A percentile compares a stretch with the other conserved stretches of the same genome.
phyloP scores from a whole-genome alignment of 148 eudicot genomes.

The Chenopodium quinoa region DNA sequence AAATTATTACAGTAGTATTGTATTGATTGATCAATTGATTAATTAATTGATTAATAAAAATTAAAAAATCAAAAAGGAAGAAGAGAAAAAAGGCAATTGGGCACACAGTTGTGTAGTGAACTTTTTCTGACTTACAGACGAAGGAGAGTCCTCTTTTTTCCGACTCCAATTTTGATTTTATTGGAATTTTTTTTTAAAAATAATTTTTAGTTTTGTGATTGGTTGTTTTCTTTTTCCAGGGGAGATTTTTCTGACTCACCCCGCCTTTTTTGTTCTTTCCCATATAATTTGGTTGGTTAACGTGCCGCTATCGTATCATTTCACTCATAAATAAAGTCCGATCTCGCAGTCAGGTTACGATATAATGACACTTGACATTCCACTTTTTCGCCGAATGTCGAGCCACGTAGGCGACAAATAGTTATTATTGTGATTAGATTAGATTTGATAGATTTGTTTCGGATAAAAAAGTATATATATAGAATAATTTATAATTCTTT shows the following conservation, averaged over 20 bases:
- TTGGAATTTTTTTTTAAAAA: slow-evolving; percentile 3
- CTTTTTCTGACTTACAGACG: slow-evolving; percentile 27
- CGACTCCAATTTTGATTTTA: neutral
- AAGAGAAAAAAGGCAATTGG: slow-evolving; percentile 5
- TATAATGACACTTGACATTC: no score
- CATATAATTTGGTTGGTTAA: neutral
- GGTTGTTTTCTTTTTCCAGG: slow-evolving; percentile 1
- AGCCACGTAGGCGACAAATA: no score
- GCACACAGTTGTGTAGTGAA: slow-evolving; percentile 1
- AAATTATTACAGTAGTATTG: no score
- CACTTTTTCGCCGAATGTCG: no score
- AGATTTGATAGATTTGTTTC: no score
- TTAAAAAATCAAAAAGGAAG: neutral
- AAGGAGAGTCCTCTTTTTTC: slow-evolving; percentile 23
- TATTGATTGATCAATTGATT: slow-evolving; percentile 5
- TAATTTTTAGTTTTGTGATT: neutral
- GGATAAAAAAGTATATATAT: no score
- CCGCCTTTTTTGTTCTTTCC: slow-evolving; percentile 8
- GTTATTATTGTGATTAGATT: no score
- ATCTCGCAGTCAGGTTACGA: no score
- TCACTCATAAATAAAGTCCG: no score
- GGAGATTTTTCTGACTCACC: neutral
- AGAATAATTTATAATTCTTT: no score
- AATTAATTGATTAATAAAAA: neutral
- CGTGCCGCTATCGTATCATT: no score